Evolutionary conservation across 768 basidiomycete species (phyloP).

Genomic region (Pulveroboletus sp.): DNA sequence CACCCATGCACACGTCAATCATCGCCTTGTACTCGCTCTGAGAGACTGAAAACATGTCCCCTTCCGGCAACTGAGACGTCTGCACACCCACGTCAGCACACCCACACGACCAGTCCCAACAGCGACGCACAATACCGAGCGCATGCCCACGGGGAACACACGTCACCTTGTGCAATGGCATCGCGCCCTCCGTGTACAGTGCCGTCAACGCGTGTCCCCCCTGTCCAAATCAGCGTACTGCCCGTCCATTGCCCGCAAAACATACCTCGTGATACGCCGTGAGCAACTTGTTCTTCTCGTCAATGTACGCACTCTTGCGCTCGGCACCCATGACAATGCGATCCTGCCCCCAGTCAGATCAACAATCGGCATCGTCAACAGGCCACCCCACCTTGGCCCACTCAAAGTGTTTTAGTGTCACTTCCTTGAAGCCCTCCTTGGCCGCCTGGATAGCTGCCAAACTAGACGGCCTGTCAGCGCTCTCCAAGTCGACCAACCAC

Average conservation of each 20-base stretch:
- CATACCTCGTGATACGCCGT: slow-evolving; percentile 95
- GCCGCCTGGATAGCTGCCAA: slow-evolving; percentile 95
- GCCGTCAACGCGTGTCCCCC: slow-evolving; percentile 95
- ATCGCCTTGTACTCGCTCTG: slow-evolving; percentile 72
- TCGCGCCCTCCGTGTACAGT: slow-evolving; percentile 90
- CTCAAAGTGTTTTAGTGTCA: slow-evolving; percentile 83
- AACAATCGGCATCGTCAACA: background rate
- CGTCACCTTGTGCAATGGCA: slow-evolving; percentile 97
- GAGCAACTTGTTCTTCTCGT: slow-evolving; percentile 79
- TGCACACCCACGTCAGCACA: slow-evolving; percentile 28
- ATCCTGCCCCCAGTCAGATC: slow-evolving; percentile 47
- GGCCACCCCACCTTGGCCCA: slow-evolving; percentile 89
- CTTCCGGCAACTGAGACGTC: slow-evolving; percentile 78
- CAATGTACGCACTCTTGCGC: slow-evolving; percentile 85
- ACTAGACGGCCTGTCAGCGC: slow-evolving; percentile 28
- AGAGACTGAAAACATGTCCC: slow-evolving; percentile 71
- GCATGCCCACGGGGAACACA: slow-evolving; percentile 96
- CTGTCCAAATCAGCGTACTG: slow-evolving; percentile 34
- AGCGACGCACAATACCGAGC: slow-evolving; percentile 70
- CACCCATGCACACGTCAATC: slow-evolving; percentile 93
- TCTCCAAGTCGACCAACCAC: background rate
- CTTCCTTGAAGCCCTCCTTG: slow-evolving; percentile 72
- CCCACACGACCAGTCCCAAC: background rate
- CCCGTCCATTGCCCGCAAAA: background rate
- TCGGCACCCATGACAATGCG: slow-evolving; percentile 98